phyloP scores from a whole-genome alignment of 1,284 basidiomycete species.

The Ustilago hordei region DNA sequence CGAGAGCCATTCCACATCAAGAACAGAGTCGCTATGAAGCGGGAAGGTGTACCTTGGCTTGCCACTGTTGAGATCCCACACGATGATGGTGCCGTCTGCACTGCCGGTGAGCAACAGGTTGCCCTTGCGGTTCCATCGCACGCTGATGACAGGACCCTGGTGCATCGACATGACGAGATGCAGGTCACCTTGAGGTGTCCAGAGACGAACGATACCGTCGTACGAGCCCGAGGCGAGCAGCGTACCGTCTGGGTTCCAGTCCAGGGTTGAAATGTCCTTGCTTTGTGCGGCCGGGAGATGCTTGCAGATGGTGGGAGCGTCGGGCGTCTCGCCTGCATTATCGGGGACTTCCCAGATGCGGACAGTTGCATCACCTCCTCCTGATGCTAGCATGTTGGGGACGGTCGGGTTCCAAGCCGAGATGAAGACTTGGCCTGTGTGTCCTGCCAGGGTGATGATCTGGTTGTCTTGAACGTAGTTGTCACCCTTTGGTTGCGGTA shows the following conservation, averaged over 20 bases:
- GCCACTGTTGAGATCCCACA: conserved; percentile 68
- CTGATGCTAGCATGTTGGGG: conserved; percentile 66
- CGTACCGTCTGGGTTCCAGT: conserved; percentile 69
- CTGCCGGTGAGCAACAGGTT: conserved; percentile 66
- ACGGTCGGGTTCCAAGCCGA: conserved; percentile 69
- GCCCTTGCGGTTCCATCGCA: conserved; percentile 68
- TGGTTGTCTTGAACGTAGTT: conserved; percentile 43
- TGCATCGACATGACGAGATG: conserved; percentile 70
- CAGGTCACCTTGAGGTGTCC: conserved; percentile 69
- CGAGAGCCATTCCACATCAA: conserved; percentile 68
- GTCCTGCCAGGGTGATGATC: conserved; percentile 58
- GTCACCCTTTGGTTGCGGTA: conserved; percentile 47
- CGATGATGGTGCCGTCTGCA: conserved; percentile 67
- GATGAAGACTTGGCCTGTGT: conserved; percentile 66
- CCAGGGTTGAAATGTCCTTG: conserved; percentile 67
- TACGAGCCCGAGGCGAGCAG: conserved; percentile 68
- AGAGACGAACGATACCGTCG: conserved; percentile 68
- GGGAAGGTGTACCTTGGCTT: conserved; percentile 66
- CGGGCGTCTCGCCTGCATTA: conserved; percentile 35
- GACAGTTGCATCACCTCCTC: conserved; percentile 68
- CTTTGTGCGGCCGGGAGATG: conserved; percentile 67
- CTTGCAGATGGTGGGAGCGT: conserved; percentile 65
- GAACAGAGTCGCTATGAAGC: conserved; percentile 64
- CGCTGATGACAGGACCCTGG: conserved; percentile 68
- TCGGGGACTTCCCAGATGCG: conserved; percentile 68